Evolutionary conservation across 2,329 filamentous ascomycete genomes (phyloP).

Genomic region (Tolypocladium sp.): DNA sequence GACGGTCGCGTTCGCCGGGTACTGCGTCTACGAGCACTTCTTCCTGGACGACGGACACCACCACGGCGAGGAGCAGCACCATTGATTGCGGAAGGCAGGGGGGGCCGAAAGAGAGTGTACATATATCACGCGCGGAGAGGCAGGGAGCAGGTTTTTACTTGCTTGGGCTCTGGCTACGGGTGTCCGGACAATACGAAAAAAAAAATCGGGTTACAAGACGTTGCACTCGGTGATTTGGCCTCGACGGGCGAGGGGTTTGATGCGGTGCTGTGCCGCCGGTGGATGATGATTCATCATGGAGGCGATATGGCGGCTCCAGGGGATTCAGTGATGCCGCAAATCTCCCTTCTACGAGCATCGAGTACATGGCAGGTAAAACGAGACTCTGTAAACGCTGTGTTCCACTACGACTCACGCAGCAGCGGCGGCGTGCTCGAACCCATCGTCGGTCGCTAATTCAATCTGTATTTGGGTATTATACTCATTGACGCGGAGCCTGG

Average conservation of each 20-base stretch:
- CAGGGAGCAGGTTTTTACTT: not conserved
- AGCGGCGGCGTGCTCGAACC: too few relatives aligned
- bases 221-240: not conserved
- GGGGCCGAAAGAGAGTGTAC: conserved; percentile 19
- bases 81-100: conserved; percentile 4
- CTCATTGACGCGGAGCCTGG: not conserved
- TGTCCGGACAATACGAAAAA: not conserved
- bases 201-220: not conserved
- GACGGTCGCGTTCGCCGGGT: conserved; percentile 79
- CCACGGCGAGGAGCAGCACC: conserved; percentile 35
- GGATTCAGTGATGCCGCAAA: not conserved
- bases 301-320: not conserved
- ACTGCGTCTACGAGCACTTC: conserved; percentile 83
- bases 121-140: conserved; percentile 19
- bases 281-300: not conserved
- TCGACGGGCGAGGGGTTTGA: not conserved
- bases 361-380: too few relatives aligned
- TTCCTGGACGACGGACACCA: conserved; percentile 70
- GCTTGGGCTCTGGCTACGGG: not conserved
- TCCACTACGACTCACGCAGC: not conserved
- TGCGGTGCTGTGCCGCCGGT: not conserved
- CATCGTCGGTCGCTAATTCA: not conserved
- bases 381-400: not conserved
- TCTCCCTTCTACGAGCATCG: too few relatives aligned
- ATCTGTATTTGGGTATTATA: conserved; percentile 1